Base-by-base conservation (phyloP, 495 filamentous ascomycete species). In the Rostrohypoxylon terebratum region DNA sequence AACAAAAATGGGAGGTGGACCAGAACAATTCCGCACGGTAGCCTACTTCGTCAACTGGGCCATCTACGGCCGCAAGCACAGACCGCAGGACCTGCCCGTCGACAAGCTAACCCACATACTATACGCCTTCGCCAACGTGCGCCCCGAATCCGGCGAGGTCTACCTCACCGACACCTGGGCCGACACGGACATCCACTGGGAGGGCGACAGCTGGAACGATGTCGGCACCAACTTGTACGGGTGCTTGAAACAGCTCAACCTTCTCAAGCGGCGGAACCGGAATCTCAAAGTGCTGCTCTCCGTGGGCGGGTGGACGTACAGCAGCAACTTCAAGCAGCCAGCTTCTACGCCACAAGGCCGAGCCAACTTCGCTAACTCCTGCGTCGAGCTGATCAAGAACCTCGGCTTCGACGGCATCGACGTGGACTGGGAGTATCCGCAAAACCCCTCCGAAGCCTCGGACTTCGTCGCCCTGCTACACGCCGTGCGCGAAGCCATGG, bases 241-340 rank as follows among this genome's bases (percentile, higher is more conserved):
- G 59, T 97, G 93, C 79, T 81, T 95, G 45, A 99, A 98, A 85
- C 96, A 98, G 83, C 88, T 99, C 20, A 93, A 91, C 81, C 85
- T 99, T 25, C 89, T 95, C 38, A 99, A 99, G 86, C 91, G 91
- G 76, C 83, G 87, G 66, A 90, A 98, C 80, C 90, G 96, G 60
- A 90, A 96, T 77, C 83, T 99, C 50, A 98, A 98, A 81, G 86
- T 97, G 5, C 85, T 98, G 9, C 88, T 99, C 11, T 96, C 93
- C 51, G 96, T 99, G 70, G 96, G 96, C 66, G 96, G 96, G 31
- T 98, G 96, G 96, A 97, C 94, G 0, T 98, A 98, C 79, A 93
- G 92, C 58, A 80, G 87, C 76, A 96, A 97, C 80, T 97, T 99
- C 78, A 85, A 88, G 18, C 85, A 84, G 42, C 92, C 94, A 0